Evolutionary conservation across 768 basidiomycete genomes (phyloP), one percentile per base, ranked within the genome.

Genomic region (Kwoniella dendrophila): DNA sequence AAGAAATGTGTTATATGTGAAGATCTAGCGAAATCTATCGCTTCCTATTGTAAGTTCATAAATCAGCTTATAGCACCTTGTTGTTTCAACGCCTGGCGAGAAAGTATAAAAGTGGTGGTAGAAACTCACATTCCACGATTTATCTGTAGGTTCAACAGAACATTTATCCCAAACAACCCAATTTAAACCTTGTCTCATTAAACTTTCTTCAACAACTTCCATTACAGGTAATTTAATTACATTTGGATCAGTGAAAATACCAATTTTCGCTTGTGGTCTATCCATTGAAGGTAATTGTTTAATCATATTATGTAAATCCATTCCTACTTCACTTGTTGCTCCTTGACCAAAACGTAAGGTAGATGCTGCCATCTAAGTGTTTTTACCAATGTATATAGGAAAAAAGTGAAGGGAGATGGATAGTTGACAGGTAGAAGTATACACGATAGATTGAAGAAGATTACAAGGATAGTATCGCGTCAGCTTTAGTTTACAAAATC

Each of bases 1-100:
- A 81, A 72, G 71, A 93, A 96, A 76, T 97, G 95, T 70, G 88
- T 92, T 78, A 94, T 91, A 80, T 96, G 87, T 58, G 91, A 87
- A 62, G 86, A 71, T 61, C 92, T 84, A 16, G 93, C 85, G 87
- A 92, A 98, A 3, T 84, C 82, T 67, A 98, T 95, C 6, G 95
- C 95, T 36, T 87, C 84, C 63, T 87, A 22, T 34, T 12, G 5
- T 14, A 11, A 14, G 12, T 27, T 49, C 14, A 30, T 10, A 83
- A 11, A 30, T 49, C 47, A 49, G 47, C 47, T 43, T 38, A 38
- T 38, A 38, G 36, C 36, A 8, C 36, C 8, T 38, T 38, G 36
- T 38, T 8, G 18, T 38, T 38, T 38, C 8, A 38, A 38, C 8
- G 36, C 8, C 36, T 38, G 36, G 36, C 8, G 36, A 36, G 34